Evolutionary conservation across 2,329 filamentous ascomycete genomes (phyloP), one percentile per base, ranked within the genome.

Genomic region (Pseudovirgaria hyperparasitica): DNA sequence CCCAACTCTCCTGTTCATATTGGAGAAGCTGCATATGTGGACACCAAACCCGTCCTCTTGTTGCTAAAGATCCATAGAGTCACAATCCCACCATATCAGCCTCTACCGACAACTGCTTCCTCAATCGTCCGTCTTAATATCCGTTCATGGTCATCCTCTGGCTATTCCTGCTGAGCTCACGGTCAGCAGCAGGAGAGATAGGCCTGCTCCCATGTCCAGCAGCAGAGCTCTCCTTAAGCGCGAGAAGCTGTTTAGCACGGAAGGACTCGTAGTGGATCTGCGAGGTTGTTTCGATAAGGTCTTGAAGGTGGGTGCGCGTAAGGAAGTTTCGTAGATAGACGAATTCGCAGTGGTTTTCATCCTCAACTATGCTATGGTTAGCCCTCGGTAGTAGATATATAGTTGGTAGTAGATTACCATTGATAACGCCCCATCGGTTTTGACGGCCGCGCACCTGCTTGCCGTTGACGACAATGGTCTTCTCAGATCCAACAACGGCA

Each of bases 261-360:
- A 98, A 98, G 33, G 85, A 92, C 70, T 98, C 90, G 70, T 98
- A 98, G 71, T 98, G 90, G 61, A 94, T 98, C 68, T 98, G 90
- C 44, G 86, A 94, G 25, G 90, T 98, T 17, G 90, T 98, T 66
- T 98, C 90, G 59, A 98, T 94, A 42, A 98, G 74, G 52, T 98
- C 90, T 69, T 98, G 90, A 31, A 98, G 74, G 60, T 98, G 90
- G 38, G 90, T 96, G 54, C 90, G 84, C 46, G 92, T 92, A 39
- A 98, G 74, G 74, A 98, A 98, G 70, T 98, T 87, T 55, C 90
- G 79, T 37, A 98, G 75, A 60, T 93, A 94, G 52, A 96, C 79
- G 52, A 98, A 98, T 72, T 98, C 90, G 73, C 90, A 98, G 70
- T 98, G 90, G 63, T 78, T 92, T 70, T 98, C 90, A 46, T 98